Evolutionary conservation across 2,329 filamentous ascomycete species (phyloP).

Genomic region (Xylaria sp.): DNA sequence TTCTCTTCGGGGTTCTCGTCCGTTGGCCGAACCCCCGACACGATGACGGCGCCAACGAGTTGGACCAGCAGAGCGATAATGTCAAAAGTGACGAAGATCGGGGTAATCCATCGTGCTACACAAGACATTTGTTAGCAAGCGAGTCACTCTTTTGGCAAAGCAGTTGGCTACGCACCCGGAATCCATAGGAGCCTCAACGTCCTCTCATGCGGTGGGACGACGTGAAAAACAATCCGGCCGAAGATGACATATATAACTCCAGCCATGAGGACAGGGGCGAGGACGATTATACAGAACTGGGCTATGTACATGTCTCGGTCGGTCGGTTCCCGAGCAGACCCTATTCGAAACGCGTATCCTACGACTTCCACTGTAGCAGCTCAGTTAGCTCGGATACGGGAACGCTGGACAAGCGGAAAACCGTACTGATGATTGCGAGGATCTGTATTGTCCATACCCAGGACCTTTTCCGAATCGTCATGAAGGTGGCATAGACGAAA

Average conservation of each 20-base stretch:
- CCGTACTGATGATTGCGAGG: slow-evolving; percentile 32
- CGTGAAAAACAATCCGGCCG: slow-evolving; percentile 42
- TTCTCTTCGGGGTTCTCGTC: slow-evolving; percentile 36
- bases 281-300: slow-evolving; percentile 43
- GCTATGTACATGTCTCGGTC: slow-evolving; percentile 35
- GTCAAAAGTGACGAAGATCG: slow-evolving; percentile 36
- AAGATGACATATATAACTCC: slow-evolving; percentile 44
- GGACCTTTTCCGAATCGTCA: slow-evolving; percentile 32
- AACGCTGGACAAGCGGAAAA: not conserved
- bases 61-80: slow-evolving; percentile 36
- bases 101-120: slow-evolving; percentile 35
- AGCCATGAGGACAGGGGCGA: slow-evolving; percentile 45
- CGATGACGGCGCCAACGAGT: slow-evolving; percentile 41
- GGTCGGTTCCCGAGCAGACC: slow-evolving; percentile 33
- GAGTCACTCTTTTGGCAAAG: not conserved
- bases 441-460: slow-evolving; percentile 38
- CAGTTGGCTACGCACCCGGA: slow-evolving; percentile 28
- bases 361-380: slow-evolving; percentile 40
- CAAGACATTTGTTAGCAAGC: slow-evolving; percentile 2
- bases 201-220: slow-evolving; percentile 39
- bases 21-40: slow-evolving; percentile 41
- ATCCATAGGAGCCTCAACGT: slow-evolving; percentile 43
- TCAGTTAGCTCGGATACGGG: not conserved
- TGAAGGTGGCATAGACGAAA: slow-evolving; percentile 27
- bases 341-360: slow-evolving; percentile 39